These are phyloP conservation scores for Psilocybe cubensis DNA, from an alignment of 768 basidiomycete genomes.

Conservation along the genomic window DNA sequence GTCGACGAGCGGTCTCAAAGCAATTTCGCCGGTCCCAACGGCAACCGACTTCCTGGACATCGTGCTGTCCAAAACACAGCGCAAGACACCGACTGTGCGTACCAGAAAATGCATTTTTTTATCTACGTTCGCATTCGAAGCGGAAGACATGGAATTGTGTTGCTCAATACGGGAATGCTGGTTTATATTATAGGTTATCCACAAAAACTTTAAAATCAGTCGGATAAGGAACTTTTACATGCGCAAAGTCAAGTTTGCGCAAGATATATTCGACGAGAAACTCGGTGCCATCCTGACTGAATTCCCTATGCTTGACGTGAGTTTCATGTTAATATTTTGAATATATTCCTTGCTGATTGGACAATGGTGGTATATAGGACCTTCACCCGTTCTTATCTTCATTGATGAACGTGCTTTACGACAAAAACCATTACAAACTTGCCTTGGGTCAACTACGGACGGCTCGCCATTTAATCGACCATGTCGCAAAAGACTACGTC, in stretches of 20 bases:
- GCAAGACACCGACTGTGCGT: slow-evolving; percentile 93
- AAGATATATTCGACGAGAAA: slow-evolving; percentile 96
- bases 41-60: slow-evolving; percentile 95
- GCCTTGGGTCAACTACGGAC: slow-evolving; percentile 97
- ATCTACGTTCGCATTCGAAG: background rate
- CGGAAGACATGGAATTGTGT: too few relatives aligned
- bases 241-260: slow-evolving; percentile 99
- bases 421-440: slow-evolving; percentile 99
- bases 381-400: slow-evolving; percentile 96
- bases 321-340: slow-evolving; percentile 31
- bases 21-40: slow-evolving; percentile 98
- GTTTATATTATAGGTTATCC: slow-evolving; percentile 76
- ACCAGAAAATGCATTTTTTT: background rate
- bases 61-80: slow-evolving; percentile 90
- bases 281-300: slow-evolving; percentile 91
- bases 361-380: slow-evolving; percentile 55
- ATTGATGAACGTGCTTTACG: slow-evolving; percentile 97
- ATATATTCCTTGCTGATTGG: slow-evolving; percentile 9
- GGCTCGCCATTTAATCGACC: slow-evolving; percentile 93
- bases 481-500: slow-evolving; percentile 96
- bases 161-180: background rate
- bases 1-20: slow-evolving; percentile 92
- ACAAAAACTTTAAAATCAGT: slow-evolving; percentile 99
- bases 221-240: slow-evolving; percentile 98
- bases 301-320: slow-evolving; percentile 96